phyloP scores from a whole-genome alignment of 495 filamentous ascomycete genomes.

The Tuber calosporum region DNA sequence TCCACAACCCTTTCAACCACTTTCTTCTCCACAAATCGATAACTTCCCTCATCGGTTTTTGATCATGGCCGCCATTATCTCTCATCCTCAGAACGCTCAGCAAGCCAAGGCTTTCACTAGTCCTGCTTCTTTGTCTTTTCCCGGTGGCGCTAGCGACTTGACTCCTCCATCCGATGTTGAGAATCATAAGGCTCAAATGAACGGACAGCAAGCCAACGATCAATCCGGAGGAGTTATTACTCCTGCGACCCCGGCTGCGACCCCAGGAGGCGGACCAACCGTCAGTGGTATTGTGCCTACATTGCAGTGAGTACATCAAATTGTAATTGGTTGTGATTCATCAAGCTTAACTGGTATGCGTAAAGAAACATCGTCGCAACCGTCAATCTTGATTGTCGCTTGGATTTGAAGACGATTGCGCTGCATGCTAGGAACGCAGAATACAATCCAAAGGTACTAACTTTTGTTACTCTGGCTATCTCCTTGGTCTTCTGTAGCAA shows the following conservation, averaged over 20 bases:
- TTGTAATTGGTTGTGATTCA: slow-evolving; percentile 21
- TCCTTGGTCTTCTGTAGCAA: slow-evolving; percentile 45
- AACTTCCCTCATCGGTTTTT: slow-evolving; percentile 14
- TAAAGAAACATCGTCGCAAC: slow-evolving; percentile 99
- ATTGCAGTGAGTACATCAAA: slow-evolving; percentile 80
- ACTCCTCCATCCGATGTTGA: slow-evolving; percentile 63
- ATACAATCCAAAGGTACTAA: slow-evolving; percentile 89
- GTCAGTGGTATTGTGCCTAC: slow-evolving; percentile 93
- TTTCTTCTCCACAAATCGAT: slow-evolving; percentile 23
- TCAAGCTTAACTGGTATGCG: slow-evolving; percentile 57
- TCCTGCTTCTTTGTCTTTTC: slow-evolving; percentile 82
- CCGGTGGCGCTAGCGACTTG: slow-evolving; percentile 70
- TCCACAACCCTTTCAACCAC: slow-evolving; percentile 30
- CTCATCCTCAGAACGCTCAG: slow-evolving; percentile 75
- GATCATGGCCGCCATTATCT: slow-evolving; percentile 80
- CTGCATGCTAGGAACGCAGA: slow-evolving; percentile 97
- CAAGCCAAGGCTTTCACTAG: slow-evolving; percentile 90
- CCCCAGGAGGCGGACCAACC: slow-evolving; percentile 68
- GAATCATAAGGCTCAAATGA: slow-evolving; percentile 40
- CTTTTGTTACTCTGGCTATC: slow-evolving; percentile 41
- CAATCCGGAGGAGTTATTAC: slow-evolving; percentile 58
- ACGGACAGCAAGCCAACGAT: slow-evolving; percentile 47
- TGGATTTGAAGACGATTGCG: slow-evolving; percentile 98
- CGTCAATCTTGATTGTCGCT: slow-evolving; percentile 94
- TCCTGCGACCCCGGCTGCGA: slow-evolving; percentile 92